Percentiles rank a stretch among this genome's conserved stretches.
phyloP scores from a whole-genome alignment of 768 basidiomycete species.

The Kwoniella bestiolae region DNA sequence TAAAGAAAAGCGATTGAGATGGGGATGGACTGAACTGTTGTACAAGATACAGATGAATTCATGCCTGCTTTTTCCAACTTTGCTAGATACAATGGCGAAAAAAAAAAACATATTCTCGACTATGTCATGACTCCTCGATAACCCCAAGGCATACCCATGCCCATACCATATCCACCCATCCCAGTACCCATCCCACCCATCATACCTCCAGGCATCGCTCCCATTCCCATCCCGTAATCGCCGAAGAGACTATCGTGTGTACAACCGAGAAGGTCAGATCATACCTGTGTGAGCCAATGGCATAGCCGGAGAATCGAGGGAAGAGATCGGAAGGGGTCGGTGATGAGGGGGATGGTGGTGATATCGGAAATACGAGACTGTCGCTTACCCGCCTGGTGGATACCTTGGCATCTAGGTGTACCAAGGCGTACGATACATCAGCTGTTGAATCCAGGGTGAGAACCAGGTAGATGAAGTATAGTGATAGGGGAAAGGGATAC shows the following conservation, averaged over 20 bases:
- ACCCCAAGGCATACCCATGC: conserved; percentile 38
- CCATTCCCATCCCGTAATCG: conserved; percentile 51
- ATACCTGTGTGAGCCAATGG: too few species aligned
- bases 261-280: neutral
- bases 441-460: conserved; percentile 39
- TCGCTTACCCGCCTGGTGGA: conserved; percentile 52
- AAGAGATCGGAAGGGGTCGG: neutral
- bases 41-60: neutral
- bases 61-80: neutral
- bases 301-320: too few species aligned
- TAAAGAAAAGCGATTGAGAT: too few species aligned
- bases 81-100: neutral
- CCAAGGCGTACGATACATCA: conserved; percentile 46
- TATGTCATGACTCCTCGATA: conserved; percentile 8
- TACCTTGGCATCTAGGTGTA: conserved; percentile 55
- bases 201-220: conserved; percentile 49
- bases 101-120: neutral
- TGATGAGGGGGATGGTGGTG: neutral
- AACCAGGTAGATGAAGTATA: conserved; percentile 19
- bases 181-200: conserved; percentile 46
- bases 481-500: conserved; percentile 35
- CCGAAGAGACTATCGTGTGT: conserved; percentile 39
- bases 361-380: neutral
- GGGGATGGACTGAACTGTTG: too few species aligned
- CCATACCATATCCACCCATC: conserved; percentile 51